Evolutionary conservation across 768 basidiomycete species (phyloP), one percentile per base, ranked within the genome.

Genomic region (Lentinula sp.): DNA sequence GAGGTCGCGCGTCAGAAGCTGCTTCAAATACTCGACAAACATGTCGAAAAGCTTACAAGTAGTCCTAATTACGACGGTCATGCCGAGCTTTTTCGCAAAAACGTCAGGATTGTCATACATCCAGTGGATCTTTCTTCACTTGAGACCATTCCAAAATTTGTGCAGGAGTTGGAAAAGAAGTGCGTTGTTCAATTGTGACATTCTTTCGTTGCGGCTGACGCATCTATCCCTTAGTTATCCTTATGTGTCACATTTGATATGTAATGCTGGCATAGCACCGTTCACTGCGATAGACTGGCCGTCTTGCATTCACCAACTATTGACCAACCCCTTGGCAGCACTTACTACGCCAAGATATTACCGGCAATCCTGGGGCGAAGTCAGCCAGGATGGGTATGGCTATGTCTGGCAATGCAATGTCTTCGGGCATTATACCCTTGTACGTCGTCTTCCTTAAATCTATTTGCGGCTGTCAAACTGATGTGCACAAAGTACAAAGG

Each of bases 401-500:
- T 87, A 81, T 80, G 82, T 86, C 6, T 95, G 91, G 90, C 90
- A 93, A 68, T 88, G 84, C 62, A 94, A 94, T 66, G 73, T 93
- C 31, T 93, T 94, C 60, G 85, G 87, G 0, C 91, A 93, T 71
- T 94, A 87, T 68, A 80, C 79, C 32, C 73, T 95, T 65, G 92
- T 93, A 67, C 59, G 87, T 79, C 4, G 11, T 37, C 40, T 16
- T 8, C 39, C 13, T 42, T 9, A 3, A 28, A 34, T 23, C 45
- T 39, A 23, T 21, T 35, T 50, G 42, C 49, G 64, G 45, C 23
- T 40, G 55, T 40, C 2, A 48, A 9, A 39, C 39, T 49, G 11
- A 39, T 15, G 15, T 43, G 60, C 34, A 46, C 4, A 10, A 49
- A 42, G 54, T 53, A 28, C 43, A 60, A 50, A 23, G 58, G 51